Evolutionary conservation across 2,329 filamentous ascomycete species (phyloP).

Genomic region (Cercospora janseana): DNA sequence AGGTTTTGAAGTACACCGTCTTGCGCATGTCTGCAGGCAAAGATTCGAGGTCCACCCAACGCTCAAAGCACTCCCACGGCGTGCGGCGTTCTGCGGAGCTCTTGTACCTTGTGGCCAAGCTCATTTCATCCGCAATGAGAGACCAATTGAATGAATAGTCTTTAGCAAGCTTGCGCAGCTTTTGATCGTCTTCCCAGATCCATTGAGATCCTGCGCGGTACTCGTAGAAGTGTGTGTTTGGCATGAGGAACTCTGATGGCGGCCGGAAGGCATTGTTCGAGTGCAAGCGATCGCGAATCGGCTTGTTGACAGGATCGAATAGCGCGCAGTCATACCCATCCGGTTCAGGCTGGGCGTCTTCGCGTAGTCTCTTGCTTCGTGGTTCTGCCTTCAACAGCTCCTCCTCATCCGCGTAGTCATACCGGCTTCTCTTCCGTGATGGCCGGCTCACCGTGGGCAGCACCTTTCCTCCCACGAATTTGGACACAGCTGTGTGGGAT

Average conservation of each 20-base stretch:
- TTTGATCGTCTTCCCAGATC: slow-evolving; percentile 86
- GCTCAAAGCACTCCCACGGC: slow-evolving; percentile 97
- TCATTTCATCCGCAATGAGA: slow-evolving; percentile 78
- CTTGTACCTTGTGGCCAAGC: slow-evolving; percentile 70
- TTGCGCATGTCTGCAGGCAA: slow-evolving; percentile 91
- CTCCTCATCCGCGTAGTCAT: slow-evolving; percentile 69
- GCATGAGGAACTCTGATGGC: slow-evolving; percentile 89
- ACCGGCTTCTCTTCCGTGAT: slow-evolving; percentile 76
- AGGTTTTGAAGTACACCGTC: slow-evolving; percentile 87
- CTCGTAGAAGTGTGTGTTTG: slow-evolving; percentile 85
- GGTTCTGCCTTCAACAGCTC: slow-evolving; percentile 40
- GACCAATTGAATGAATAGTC: slow-evolving; percentile 99
- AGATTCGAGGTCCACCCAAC: slow-evolving; percentile 90
- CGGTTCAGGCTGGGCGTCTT: slow-evolving; percentile 57
- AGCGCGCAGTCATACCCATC: slow-evolving; percentile 76
- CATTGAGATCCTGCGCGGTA: slow-evolving; percentile 83
- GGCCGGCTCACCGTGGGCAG: slow-evolving; percentile 64
- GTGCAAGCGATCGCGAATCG: slow-evolving; percentile 84
- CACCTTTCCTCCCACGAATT: slow-evolving; percentile 80
- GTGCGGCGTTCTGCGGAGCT: slow-evolving; percentile 86
- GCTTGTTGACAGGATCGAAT: slow-evolving; percentile 85
- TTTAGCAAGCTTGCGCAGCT: slow-evolving; percentile 77
- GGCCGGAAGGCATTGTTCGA: slow-evolving; percentile 90
- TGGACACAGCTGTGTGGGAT: slow-evolving; percentile 62
- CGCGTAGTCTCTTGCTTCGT: slow-evolving; percentile 40